Base-by-base conservation (phyloP, 2,329 filamentous ascomycete genomes). In the Berkeleyomyces basicola region DNA sequence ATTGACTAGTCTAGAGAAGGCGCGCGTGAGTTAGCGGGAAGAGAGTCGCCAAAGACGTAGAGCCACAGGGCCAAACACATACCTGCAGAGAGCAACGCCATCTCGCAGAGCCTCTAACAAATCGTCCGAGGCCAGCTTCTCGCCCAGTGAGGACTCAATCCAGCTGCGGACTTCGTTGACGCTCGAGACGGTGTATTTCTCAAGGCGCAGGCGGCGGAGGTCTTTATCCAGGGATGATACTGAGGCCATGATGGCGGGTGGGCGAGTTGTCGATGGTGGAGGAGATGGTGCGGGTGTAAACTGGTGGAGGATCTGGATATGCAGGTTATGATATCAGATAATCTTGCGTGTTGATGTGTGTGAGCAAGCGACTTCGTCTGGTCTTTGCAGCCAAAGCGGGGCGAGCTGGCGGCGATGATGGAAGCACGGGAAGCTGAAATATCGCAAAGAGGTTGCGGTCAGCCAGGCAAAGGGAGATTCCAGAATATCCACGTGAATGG, bases 191-290 rank as follows among this genome's bases (percentile, higher is more conserved):
- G 92, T 97, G 75, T 96, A 97, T 75, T 92, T 88, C 65, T 91
- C 88, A 70, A 96, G 79, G 74, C 93, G 91, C 80, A 97, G 75
- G 73, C 85, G 90, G 79, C 89, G 88, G 83, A 99, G 81, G 78
- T 99, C 93, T 74, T 92, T 92, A 75, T 97, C 93, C 65, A 99
- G 79, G 66, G 90, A 96, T 67, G 89, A 82, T 40, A 97, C 92
- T 46, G 92, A 96, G 68, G 92, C 91, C 92, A 97, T 97, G 66
- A 62, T 71, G 67, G 11, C 7, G 46, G 46, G 46, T 2, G 23
- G 23, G 23, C 23, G 23, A 23, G 23, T 23, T 23, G 23, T 23
- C 23, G 23, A 23, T 23, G 23, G 23, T 23, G 23, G 1, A 23
- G 23, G 23, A 23, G 23, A 23, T 23, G 23, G 23, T 23, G 23